These are phyloP conservation scores for Arabis hirsuta DNA, from an alignment of 345 rosid genomes.

Conservation along the genomic window DNA sequence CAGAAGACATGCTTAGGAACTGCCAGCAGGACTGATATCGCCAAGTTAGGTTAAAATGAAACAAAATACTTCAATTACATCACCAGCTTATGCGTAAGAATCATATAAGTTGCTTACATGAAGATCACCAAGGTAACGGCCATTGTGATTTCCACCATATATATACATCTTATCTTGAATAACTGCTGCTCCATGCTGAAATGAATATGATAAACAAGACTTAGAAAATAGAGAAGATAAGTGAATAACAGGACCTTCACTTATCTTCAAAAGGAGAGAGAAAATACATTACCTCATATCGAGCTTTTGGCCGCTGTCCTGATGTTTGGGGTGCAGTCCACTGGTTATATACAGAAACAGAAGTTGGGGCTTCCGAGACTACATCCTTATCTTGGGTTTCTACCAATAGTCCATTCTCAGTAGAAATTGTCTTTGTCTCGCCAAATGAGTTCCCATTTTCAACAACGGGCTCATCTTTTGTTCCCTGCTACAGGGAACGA, in stretches of 20 bases:
- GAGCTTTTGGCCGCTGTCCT: constrained; percentile 86
- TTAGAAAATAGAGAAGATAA: constrained; percentile 34
- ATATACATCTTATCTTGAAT: constrained; percentile 93
- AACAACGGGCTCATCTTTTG: constrained; percentile 55
- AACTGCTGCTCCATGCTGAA: constrained; percentile 93
- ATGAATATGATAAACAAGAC: constrained; percentile 29
- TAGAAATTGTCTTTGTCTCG: constrained; percentile 70
- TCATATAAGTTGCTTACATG: constrained; percentile 65
- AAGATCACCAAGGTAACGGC: constrained; percentile 94
- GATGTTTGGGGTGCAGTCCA: constrained; percentile 83
- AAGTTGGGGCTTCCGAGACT: constrained; percentile 81
- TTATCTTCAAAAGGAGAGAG: constrained; percentile 31
- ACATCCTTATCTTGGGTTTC: constrained; percentile 93
- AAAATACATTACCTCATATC: constrained; percentile 77
- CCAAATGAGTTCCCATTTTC: constrained; percentile 69
- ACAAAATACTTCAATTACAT: constrained; percentile 19
- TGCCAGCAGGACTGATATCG: background rate
- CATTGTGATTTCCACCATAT: constrained; percentile 97
- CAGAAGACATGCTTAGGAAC: constrained; percentile 23
- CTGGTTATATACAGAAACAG: constrained; percentile 83
- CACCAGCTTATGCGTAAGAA: constrained; percentile 20
- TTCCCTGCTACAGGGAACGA: constrained; percentile 53
- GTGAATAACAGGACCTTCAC: constrained; percentile 31
- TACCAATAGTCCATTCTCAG: constrained; percentile 64
- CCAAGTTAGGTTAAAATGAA: constrained; percentile 9